Evolutionary conservation across 306 rosid genomes (phyloP), one percentile per base, ranked within the genome.

Genomic region (Casuarina equisetifolia): DNA sequence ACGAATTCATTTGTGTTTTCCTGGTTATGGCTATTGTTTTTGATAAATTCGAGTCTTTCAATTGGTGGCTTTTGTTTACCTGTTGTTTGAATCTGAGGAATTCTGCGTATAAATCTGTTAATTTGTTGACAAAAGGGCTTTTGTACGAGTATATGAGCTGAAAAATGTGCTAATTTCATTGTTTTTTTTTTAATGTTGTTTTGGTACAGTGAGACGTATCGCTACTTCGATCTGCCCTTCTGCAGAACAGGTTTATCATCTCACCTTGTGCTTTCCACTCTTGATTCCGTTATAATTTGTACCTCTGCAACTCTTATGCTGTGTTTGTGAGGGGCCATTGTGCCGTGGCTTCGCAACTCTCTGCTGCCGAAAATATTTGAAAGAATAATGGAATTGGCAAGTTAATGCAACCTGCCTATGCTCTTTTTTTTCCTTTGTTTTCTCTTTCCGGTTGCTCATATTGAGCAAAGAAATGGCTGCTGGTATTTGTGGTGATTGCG

Each of bases 141-240:
- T 48, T 1, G 51, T 48, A 48, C 12, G 51, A 48, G 12, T 9
- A 48, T 48, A 9, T 9, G 51, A 48, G 51, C 11, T 48, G 13
- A 48, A 48, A 48, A 9, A 48, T 48, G 15, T 48, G 51, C 51
- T 48, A 48, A 48, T 48, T 48, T 13, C 51, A 13, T 25, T 2
- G 12, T 6, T 58, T 57, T 58, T 57, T 20, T 25, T 25, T 25
- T 25, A 25, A 10, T 58, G 15, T 17, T 52, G 6, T 52, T 52
- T 35, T 4, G 25, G 9, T 25, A 58, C 64, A 58, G 64, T 58
- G 64, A 58, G 35, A 58, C 39, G 4, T 58, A 58, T 25, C 12
- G 64, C 13, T 58, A 58, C 64, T 58, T 58, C 16, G 39, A 58
- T 58, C 64, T 58, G 32, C 64, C 64, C 64, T 58, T 58, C 12